These are phyloP conservation scores for Xeromyces bisporus DNA, from an alignment of 495 filamentous ascomycete genomes.

Conservation along the genomic window DNA sequence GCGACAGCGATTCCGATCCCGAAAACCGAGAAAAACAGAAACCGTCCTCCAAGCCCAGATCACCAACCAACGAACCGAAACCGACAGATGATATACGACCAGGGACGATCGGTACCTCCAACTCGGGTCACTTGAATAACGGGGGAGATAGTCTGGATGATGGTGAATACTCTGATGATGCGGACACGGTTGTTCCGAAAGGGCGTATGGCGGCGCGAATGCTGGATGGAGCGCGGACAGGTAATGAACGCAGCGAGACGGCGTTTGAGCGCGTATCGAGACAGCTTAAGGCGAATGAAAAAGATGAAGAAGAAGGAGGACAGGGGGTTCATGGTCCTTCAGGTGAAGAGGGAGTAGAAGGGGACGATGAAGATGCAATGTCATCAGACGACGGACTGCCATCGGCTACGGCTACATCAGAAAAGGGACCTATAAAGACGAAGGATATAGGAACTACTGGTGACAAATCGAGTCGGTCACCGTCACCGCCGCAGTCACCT, in stretches of 20 bases:
- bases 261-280: constrained; percentile 23
- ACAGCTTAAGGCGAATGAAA: constrained; percentile 8
- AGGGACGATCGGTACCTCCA: background rate
- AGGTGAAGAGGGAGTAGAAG: no score
- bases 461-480: constrained; percentile 6
- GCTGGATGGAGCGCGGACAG: constrained; percentile 17
- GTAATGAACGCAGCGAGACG: constrained; percentile 7
- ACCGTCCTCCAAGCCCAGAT: constrained; percentile 4
- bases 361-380: constrained; percentile 2
- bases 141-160: background rate
- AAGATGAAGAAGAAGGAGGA: constrained; percentile 4
- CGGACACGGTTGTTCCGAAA: constrained; percentile 40
- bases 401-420: constrained; percentile 13
- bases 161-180: constrained; percentile 13
- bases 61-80: constrained; percentile 6
- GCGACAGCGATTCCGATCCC: constrained; percentile 37
- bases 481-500: constrained; percentile 6
- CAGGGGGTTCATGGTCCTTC: no score
- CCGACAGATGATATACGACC: constrained; percentile 12
- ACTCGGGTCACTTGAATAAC: background rate
- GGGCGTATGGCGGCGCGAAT: constrained; percentile 58
- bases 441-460: constrained; percentile 2
- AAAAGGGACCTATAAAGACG: constrained; percentile 12
- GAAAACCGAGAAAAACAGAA: constrained; percentile 5
- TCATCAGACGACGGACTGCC: constrained; percentile 25